Percentiles rank a stretch among this genome's conserved stretches.
Conservation (phyloP, 2,329 filamentous ascomycete species). For the Paraphoma chrysanthemicola region DNA sequence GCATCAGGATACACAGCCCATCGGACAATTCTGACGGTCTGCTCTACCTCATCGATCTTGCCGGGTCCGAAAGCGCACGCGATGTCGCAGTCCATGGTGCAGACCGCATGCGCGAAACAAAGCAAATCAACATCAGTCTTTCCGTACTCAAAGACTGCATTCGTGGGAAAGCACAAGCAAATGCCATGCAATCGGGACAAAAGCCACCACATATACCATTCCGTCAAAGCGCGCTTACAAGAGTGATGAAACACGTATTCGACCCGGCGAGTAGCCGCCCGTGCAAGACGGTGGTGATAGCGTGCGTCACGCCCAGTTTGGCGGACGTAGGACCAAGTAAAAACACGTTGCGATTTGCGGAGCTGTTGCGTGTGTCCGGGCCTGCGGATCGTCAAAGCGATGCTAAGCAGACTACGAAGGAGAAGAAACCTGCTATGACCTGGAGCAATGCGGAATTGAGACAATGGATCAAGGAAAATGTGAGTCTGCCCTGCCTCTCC, state of each 20-base stretch:
- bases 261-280: slow-evolving; percentile 50
- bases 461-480: slow-evolving; percentile 52
- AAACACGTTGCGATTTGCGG: slow-evolving; percentile 59
- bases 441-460: slow-evolving; percentile 52
- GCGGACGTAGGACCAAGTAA: slow-evolving; percentile 54
- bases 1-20: slow-evolving; percentile 52
- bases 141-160: slow-evolving; percentile 63
- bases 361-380: slow-evolving; percentile 53
- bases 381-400: slow-evolving; percentile 27
- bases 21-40: slow-evolving; percentile 49
- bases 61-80: slow-evolving; percentile 58
- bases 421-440: slow-evolving; percentile 39
- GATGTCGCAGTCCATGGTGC: slow-evolving; percentile 51
- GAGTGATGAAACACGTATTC: slow-evolving; percentile 59
- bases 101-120: slow-evolving; percentile 56
- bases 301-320: slow-evolving; percentile 58
- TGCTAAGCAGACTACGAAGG: slow-evolving; percentile 22
- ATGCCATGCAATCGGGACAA: slow-evolving; percentile 20
- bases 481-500: slow-evolving; percentile 28
- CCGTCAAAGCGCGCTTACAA: slow-evolving; percentile 57
- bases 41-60: slow-evolving; percentile 58
- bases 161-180: slow-evolving; percentile 51
- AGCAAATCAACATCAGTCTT: slow-evolving; percentile 58
- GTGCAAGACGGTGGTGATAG: slow-evolving; percentile 56
- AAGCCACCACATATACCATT: slow-evolving; percentile 55